Conservation (phyloP, 2,329 filamentous ascomycete species). For the Fusarium mundagurra region DNA sequence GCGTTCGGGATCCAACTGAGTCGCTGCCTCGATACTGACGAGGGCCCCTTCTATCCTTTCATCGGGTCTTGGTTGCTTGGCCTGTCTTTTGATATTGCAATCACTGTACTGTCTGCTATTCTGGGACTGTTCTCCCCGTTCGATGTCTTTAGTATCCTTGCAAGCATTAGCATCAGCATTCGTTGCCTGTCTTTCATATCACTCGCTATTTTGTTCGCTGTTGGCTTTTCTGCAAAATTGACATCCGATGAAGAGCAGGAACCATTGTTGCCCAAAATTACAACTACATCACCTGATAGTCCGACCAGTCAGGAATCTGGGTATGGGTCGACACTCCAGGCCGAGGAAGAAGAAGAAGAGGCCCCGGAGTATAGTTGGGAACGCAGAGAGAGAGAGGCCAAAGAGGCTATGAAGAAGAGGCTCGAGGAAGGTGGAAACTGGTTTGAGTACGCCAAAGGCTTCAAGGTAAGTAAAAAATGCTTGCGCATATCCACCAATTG, state of each 20-base stretch:
- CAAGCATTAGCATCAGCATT: slow-evolving; percentile 30
- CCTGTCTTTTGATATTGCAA: slow-evolving; percentile 62
- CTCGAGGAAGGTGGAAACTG: slow-evolving; percentile 80
- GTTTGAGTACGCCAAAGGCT: slow-evolving; percentile 80
- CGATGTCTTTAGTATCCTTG: slow-evolving; percentile 37
- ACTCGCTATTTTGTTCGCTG: slow-evolving; percentile 25
- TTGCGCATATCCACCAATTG: not conserved
- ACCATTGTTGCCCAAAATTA: slow-evolving; percentile 59
- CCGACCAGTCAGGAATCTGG: slow-evolving; percentile 42
- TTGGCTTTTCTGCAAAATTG: slow-evolving; percentile 29
- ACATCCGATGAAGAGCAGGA: slow-evolving; percentile 66
- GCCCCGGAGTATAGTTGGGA: slow-evolving; percentile 64
- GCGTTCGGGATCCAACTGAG: slow-evolving; percentile 71
- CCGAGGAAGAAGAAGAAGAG: slow-evolving; percentile 51
- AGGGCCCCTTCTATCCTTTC: slow-evolving; percentile 70
- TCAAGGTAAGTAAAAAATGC: slow-evolving; percentile 58
- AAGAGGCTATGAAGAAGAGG: slow-evolving; percentile 71
- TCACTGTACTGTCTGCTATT: slow-evolving; percentile 48
- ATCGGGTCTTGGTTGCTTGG: slow-evolving; percentile 70
- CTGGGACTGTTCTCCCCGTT: slow-evolving; percentile 1
- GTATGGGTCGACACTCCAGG: slow-evolving; percentile 55
- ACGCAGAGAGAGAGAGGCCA: slow-evolving; percentile 61
- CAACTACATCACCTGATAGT: slow-evolving; percentile 34
- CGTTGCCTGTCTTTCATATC: slow-evolving; percentile 34
- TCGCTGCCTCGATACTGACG: slow-evolving; percentile 60